Base-by-base conservation (phyloP, 306 rosid species). In the Cyclanthera cordifolia region DNA sequence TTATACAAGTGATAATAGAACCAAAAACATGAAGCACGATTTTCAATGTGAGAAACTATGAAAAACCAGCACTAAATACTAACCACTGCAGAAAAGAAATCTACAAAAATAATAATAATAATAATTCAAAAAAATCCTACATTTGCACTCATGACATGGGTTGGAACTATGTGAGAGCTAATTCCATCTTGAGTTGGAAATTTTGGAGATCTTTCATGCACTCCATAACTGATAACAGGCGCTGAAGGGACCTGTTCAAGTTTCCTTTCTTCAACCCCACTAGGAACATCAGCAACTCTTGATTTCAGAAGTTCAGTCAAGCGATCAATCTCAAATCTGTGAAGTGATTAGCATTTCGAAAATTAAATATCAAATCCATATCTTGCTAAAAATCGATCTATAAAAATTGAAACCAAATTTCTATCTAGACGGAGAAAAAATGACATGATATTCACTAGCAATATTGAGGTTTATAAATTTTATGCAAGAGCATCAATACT, bases 291-390 rank as follows among this genome's bases (percentile, higher is more conserved):
- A 69, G 69, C 79, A 63, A 95, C 84, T 81, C 80, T 87, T 64
- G 96, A 86, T 72, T 53, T 90, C 85, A 93, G 72, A 46, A 93
- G 89, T 52, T 85, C 87, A 50, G 95, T 90, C 86, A 93, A 81
- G 66, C 79, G 88, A 76, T 90, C 94, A 71, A 90, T 86, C 85
- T 93, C 99, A 68, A 82, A 82, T 83, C 99, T 93, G 94, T 74
- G 45, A 24, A 59, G 73, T 37, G 63, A 53, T 73, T 41, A 52
- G 54, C 15, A 57, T 4, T 32, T 49, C 58, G 39, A 28, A 34
- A 23, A 23, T 75, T 73, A 63, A 50, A 60, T 37, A 53, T 65
- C 4, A 17, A 8, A 37, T 25, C 51, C 39, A 6, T 25, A 10
- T 45, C 34, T 49, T 43, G 20, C 45, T 58, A 56, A 52, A 64